Percentiles rank a stretch among this genome's conserved stretches.
These are phyloP conservation scores for Erodium trifolium DNA, from an alignment of 441 rosid species.

Conservation along the genomic window DNA sequence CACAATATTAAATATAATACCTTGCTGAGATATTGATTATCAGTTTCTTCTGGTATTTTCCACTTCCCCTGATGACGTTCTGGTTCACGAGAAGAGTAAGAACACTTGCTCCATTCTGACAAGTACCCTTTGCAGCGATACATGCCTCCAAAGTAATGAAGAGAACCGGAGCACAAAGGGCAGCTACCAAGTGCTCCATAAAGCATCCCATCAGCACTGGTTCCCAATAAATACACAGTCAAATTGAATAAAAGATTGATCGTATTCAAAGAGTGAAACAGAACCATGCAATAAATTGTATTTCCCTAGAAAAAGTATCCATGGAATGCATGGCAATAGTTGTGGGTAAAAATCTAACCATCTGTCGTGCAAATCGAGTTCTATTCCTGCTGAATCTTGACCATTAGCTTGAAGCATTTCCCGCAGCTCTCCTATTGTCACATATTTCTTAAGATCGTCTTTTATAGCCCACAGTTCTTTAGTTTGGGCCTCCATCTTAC, in stretches of 20 bases:
- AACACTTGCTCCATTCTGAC: conserved; percentile 94
- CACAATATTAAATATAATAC: conserved; percentile 26
- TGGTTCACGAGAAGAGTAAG: conserved; percentile 65
- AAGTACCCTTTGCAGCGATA: conserved; percentile 64
- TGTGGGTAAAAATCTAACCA: conserved; percentile 42
- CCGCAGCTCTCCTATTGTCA: conserved; percentile 62
- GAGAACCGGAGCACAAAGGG: conserved; percentile 62
- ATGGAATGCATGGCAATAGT: background rate
- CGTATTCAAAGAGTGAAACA: too few species aligned
- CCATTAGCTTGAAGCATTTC: conserved; percentile 69
- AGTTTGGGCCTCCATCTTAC: conserved; percentile 61
- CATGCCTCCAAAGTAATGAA: conserved; percentile 68
- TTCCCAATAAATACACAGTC: conserved; percentile 17
- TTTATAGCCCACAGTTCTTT: conserved; percentile 83
- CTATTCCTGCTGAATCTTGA: conserved; percentile 80
- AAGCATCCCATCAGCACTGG: conserved; percentile 93
- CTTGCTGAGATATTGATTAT: conserved; percentile 59
- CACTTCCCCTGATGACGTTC: conserved; percentile 66
- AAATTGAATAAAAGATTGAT: background rate
- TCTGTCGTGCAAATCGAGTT: conserved; percentile 72
- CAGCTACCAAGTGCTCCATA: conserved; percentile 79
- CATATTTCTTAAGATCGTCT: conserved; percentile 77
- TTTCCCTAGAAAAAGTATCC: too few species aligned
- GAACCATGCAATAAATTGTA: too few species aligned
- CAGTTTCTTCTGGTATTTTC: conserved; percentile 67